A percentile compares a stretch with the other conserved stretches of the same genome.
These are phyloP conservation scores for Cicer bijugum DNA, from an alignment of 306 rosid genomes.

Conservation along the genomic window DNA sequence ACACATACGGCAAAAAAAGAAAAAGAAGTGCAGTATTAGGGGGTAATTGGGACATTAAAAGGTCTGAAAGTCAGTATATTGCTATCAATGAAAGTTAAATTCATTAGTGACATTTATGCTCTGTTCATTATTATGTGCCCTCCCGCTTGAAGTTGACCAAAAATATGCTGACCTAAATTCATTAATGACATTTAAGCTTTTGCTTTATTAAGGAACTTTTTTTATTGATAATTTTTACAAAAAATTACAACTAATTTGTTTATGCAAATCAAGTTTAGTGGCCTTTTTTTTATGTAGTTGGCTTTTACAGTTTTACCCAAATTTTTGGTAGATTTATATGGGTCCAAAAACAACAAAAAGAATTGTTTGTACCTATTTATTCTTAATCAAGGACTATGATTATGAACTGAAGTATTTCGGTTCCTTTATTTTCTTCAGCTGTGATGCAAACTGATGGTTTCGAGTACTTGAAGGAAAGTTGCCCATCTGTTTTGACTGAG, in stretches of 20 bases:
- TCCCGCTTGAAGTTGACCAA: background rate
- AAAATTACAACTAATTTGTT: background rate
- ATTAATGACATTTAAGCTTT: background rate
- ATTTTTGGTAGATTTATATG: background rate
- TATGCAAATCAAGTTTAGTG: conserved; percentile 4
- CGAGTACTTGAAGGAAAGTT: conserved; percentile 74
- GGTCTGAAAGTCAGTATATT: background rate
- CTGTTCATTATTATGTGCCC: background rate
- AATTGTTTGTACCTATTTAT: background rate
- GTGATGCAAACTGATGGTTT: conserved; percentile 93
- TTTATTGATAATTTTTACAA: background rate
- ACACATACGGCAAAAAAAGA: background rate
- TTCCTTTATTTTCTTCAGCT: conserved; percentile 55
- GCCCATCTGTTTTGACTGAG: conserved; percentile 76
- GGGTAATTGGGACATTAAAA: conserved; percentile 6
- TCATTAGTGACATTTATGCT: background rate
- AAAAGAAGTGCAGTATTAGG: background rate
- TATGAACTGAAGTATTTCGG: conserved; percentile 29
- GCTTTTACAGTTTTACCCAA: background rate
- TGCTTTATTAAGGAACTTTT: background rate
- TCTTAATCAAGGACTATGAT: conserved; percentile 25
- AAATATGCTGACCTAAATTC: background rate
- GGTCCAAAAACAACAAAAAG: background rate
- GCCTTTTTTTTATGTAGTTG: background rate
- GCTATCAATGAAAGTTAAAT: conserved; percentile 1